Evolutionary conservation across 257 asterid species (phyloP).

Genomic region (Scutellaria minor): DNA sequence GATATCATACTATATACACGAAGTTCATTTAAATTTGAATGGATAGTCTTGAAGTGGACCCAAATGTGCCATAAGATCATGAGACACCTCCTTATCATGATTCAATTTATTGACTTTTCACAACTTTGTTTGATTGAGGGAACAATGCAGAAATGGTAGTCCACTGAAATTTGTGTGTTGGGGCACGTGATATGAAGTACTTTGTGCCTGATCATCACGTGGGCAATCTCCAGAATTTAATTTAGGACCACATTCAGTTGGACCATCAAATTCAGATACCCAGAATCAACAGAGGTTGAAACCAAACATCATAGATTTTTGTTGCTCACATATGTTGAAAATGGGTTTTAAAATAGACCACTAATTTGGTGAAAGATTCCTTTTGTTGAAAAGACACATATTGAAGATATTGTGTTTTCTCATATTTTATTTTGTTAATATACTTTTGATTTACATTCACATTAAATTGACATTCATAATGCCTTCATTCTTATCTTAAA

Average conservation of each 20-base stretch:
- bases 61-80: too few relatives aligned
- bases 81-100: not conserved
- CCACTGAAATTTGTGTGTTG: not conserved
- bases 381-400: not conserved
- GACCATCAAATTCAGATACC: slow-evolving; percentile 17
- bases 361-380: not conserved
- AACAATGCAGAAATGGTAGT: not conserved
- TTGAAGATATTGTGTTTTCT: too few relatives aligned
- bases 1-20: too few relatives aligned
- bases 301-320: slow-evolving; percentile 26
- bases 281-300: slow-evolving; percentile 23
- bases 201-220: slow-evolving; percentile 36
- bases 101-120: not conserved
- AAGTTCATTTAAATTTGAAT: too few relatives aligned
- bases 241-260: slow-evolving; percentile 34
- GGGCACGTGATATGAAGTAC: slow-evolving; percentile 34
- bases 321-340: slow-evolving; percentile 29
- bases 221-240: slow-evolving; percentile 23
- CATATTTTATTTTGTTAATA: too few relatives aligned
- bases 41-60: too few relatives aligned
- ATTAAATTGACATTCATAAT: too few relatives aligned
- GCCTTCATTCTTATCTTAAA: too few relatives aligned
- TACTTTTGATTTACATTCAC: too few relatives aligned
- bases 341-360: not conserved
- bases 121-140: not conserved